These are phyloP conservation scores for Tirmania nivea DNA, from an alignment of 495 filamentous ascomycete species.

Conservation along the genomic window DNA sequence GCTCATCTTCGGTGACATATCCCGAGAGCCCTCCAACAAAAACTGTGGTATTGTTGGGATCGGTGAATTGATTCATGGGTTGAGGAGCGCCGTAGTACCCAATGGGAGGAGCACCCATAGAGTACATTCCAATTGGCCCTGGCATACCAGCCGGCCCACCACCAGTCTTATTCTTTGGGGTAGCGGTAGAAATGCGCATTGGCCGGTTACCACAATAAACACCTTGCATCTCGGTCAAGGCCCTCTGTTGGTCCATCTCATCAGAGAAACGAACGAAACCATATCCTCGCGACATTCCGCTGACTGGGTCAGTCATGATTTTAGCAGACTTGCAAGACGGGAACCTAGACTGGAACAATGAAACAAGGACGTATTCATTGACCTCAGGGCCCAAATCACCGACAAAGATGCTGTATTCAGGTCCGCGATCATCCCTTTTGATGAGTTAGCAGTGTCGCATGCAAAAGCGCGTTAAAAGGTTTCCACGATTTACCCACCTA, in stretches of 20 bases:
- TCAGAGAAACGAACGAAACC: slow-evolving; percentile 95
- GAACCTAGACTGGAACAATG: slow-evolving; percentile 88
- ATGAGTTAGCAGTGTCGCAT: background rate
- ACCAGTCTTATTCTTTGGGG: slow-evolving; percentile 75
- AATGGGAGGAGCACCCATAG: slow-evolving; percentile 58
- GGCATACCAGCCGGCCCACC: slow-evolving; percentile 31
- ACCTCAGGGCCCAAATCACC: slow-evolving; percentile 95
- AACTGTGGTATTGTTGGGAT: slow-evolving; percentile 99
- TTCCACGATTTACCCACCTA: slow-evolving; percentile 34
- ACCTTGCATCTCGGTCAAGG: slow-evolving; percentile 92
- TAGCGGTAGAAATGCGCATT: slow-evolving; percentile 96
- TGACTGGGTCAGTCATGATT: slow-evolving; percentile 99
- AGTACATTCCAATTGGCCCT: slow-evolving; percentile 31
- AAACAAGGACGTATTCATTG: slow-evolving; percentile 93
- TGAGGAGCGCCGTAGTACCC: slow-evolving; percentile 66
- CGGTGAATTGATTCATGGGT: slow-evolving; percentile 99
- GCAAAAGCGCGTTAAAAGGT: background rate
- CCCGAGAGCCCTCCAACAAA: slow-evolving; percentile 95
- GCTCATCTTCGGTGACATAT: slow-evolving; percentile 97
- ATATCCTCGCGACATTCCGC: slow-evolving; percentile 90
- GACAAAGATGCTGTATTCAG: slow-evolving; percentile 93
- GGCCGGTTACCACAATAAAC: slow-evolving; percentile 98
- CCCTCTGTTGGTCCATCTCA: slow-evolving; percentile 83
- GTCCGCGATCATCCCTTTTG: slow-evolving; percentile 73
- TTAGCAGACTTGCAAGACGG: slow-evolving; percentile 97